phyloP scores from a whole-genome alignment of 768 basidiomycete species.

The Hygrophorus pudorinus region DNA sequence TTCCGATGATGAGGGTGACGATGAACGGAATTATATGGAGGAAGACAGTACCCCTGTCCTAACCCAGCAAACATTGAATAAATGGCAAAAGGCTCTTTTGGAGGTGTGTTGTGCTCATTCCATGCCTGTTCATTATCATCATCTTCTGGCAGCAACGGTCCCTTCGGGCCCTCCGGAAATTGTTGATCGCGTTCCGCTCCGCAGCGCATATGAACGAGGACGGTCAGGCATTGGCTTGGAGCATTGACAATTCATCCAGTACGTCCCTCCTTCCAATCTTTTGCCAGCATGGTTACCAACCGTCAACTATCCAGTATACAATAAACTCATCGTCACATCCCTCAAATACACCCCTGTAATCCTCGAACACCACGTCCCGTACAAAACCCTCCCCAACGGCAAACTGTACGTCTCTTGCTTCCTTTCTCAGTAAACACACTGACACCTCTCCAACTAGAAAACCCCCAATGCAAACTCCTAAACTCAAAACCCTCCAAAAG shows the following conservation, averaged over 20 bases:
- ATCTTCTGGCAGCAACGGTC: conserved; percentile 59
- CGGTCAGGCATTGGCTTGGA: conserved; percentile 69
- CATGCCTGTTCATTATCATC: conserved; percentile 1
- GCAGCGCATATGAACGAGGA: conserved; percentile 89
- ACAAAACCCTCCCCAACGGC: conserved; percentile 71
- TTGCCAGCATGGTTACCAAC: conserved; percentile 5
- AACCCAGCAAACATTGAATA: conserved; percentile 58
- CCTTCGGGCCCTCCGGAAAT: conserved; percentile 69
- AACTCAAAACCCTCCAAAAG: conserved; percentile 79
- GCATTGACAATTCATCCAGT: conserved; percentile 77
- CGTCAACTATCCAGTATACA: conserved; percentile 59
- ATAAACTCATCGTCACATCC: conserved; percentile 80
- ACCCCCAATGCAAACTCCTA: conserved; percentile 68
- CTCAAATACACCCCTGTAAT: conserved; percentile 88
- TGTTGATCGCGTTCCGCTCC: conserved; percentile 84
- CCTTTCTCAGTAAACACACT: no score
- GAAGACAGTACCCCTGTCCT: conserved; percentile 46
- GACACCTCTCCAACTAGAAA: conserved; percentile 45
- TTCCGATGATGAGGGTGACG: conserved; percentile 35
- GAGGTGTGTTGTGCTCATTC: conserved; percentile 39
- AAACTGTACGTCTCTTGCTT: conserved; percentile 56
- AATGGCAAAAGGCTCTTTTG: conserved; percentile 85
- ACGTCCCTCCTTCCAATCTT: conserved; percentile 3
- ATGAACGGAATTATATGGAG: conserved; percentile 33
- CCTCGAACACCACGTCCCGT: conserved; percentile 79